These are phyloP conservation scores for Martiniozyma asiatica DNA, from an alignment of 1,139 yeast species.

Conservation along the genomic window DNA sequence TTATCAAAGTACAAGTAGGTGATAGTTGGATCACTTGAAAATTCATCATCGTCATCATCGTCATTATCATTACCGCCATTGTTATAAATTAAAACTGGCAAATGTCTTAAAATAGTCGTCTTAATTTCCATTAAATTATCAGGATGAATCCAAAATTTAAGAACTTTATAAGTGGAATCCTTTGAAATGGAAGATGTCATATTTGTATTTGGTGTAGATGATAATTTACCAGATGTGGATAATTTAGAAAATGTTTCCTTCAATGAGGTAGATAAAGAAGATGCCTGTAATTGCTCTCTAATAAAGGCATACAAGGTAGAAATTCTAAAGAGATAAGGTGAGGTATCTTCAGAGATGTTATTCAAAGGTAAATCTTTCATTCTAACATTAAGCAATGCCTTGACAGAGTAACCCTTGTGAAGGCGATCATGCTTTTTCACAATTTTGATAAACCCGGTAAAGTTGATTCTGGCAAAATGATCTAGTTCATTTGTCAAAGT, in stretches of 20 bases:
- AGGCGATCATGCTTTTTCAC: slow-evolving; percentile 93
- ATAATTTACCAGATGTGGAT: slow-evolving; percentile 22
- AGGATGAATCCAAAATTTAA: slow-evolving; percentile 92
- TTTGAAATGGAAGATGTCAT: slow-evolving; percentile 18
- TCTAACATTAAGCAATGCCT: slow-evolving; percentile 79
- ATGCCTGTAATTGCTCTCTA: slow-evolving; percentile 44
- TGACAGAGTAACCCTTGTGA: slow-evolving; percentile 76
- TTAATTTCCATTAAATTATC: slow-evolving; percentile 96
- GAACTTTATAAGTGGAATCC: slow-evolving; percentile 52
- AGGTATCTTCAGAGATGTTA: slow-evolving; percentile 68
- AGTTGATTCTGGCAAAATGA: slow-evolving; percentile 80
- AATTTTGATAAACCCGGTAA: slow-evolving; percentile 87
- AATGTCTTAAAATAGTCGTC: slow-evolving; percentile 81
- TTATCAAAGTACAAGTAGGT: slow-evolving; percentile 86
- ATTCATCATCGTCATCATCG: slow-evolving; percentile 24
- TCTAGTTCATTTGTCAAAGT: slow-evolving; percentile 77
- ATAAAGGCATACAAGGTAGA: slow-evolving; percentile 72
- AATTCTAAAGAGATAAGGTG: slow-evolving; percentile 77
- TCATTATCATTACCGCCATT: slow-evolving; percentile 26
- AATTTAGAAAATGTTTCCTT: slow-evolving; percentile 20
- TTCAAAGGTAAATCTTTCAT: slow-evolving; percentile 83
- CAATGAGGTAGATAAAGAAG: slow-evolving; percentile 22
- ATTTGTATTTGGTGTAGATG: slow-evolving; percentile 23
- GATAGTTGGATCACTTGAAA: slow-evolving; percentile 66
- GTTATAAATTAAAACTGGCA: slow-evolving; percentile 81